phyloP scores from a whole-genome alignment of 2,329 filamentous ascomycete genomes.

The Teratosphaeria pseudoeucalypti region DNA sequence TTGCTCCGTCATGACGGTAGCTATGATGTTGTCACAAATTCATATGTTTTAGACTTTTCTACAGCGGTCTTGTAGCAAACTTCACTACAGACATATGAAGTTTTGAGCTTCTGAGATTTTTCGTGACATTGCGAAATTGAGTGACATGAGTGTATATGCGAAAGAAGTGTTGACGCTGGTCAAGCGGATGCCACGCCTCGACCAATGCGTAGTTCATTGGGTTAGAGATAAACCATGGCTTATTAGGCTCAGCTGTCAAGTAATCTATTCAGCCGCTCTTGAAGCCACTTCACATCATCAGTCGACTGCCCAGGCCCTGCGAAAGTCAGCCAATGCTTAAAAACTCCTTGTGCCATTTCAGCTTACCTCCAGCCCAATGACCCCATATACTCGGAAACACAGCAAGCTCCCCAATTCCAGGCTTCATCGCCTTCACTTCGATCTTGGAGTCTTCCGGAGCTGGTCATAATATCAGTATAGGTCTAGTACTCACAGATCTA shows the following conservation, averaged over 20 bases:
- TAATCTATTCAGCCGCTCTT: conserved; percentile 33
- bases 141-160: too few relatives aligned
- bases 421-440: conserved; percentile 55
- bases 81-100: too few relatives aligned
- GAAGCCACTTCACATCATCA: conserved; percentile 63
- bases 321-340: conserved; percentile 4
- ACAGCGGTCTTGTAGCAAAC: too few relatives aligned
- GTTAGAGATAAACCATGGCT: too few relatives aligned
- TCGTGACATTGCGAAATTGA: too few relatives aligned
- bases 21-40: too few relatives aligned
- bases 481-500: neutral
- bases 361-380: conserved; percentile 43
- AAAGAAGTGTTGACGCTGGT: too few relatives aligned
- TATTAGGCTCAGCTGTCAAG: neutral
- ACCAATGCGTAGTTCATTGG: too few relatives aligned
- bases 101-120: too few relatives aligned
- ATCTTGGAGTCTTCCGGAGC: conserved; percentile 65
- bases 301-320: conserved; percentile 58
- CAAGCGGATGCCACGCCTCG: too few relatives aligned
- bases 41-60: too few relatives aligned
- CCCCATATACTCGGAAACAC: conserved; percentile 48
- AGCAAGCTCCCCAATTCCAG: conserved; percentile 46
- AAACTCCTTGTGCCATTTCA: neutral
- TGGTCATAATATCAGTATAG: conserved; percentile 21
- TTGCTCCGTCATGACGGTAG: too few relatives aligned